Evolutionary conservation across 257 asterid species (phyloP).

Genomic region (Mentha longifolia): DNA sequence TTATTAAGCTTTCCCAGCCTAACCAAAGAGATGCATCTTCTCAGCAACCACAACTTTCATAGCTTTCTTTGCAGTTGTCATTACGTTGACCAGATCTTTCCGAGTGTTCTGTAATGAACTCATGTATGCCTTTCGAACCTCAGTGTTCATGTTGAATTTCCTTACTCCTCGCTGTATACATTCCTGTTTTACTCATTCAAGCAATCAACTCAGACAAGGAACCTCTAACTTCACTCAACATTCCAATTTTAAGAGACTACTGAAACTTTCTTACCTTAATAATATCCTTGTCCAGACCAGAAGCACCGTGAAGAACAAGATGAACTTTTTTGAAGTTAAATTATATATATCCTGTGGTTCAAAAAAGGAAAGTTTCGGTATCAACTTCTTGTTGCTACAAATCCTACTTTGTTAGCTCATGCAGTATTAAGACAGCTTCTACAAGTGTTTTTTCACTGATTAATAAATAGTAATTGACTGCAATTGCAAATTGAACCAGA

Average conservation of each 20-base stretch:
- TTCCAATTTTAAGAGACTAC: not conserved
- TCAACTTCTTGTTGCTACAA: slow-evolving; percentile 1
- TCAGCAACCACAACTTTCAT: slow-evolving; percentile 88
- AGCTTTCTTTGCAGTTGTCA: slow-evolving; percentile 84
- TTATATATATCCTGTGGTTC: slow-evolving; percentile 67
- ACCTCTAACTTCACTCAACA: not conserved
- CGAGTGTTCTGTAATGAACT: slow-evolving; percentile 52
- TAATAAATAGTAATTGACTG: too few relatives aligned
- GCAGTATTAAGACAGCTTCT: not conserved
- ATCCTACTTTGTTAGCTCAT: not conserved
- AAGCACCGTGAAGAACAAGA: slow-evolving; percentile 96
- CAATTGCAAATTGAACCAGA: too few relatives aligned
- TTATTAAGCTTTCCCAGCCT: slow-evolving; percentile 71
- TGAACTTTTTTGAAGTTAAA: slow-evolving; percentile 65
- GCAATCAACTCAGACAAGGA: not conserved
- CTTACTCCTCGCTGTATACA: slow-evolving; percentile 77
- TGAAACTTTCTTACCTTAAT: slow-evolving; percentile 57
- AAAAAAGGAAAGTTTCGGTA: slow-evolving; percentile 11
- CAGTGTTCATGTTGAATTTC: slow-evolving; percentile 94
- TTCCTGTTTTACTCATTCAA: slow-evolving; percentile 53
- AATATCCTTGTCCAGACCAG: slow-evolving; percentile 80
- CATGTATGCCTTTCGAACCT: slow-evolving; percentile 89
- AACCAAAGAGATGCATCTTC: slow-evolving; percentile 91
- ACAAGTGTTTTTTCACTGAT: too few relatives aligned
- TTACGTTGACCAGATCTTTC: slow-evolving; percentile 74